Evolutionary conservation across 768 basidiomycete species (phyloP).

Genomic region (Boletales sp.): DNA sequence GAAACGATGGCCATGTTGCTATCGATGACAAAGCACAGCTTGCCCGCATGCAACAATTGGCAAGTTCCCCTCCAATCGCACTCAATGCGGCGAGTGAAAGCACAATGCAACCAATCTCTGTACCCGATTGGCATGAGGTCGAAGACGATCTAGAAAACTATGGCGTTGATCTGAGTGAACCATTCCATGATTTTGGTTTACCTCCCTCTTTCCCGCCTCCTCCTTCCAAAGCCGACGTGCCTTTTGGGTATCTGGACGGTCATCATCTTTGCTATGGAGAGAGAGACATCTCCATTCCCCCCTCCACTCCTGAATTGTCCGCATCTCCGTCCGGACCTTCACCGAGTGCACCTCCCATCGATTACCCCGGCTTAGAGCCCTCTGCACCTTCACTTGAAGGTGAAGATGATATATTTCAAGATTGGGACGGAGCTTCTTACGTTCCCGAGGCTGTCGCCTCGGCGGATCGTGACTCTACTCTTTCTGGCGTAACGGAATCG

Average conservation of each 20-base stretch:
- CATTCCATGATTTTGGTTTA: constrained; percentile 2
- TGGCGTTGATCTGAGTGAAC: constrained; percentile 3
- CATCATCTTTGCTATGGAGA: constrained; percentile 37
- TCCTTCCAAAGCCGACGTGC: constrained; percentile 42
- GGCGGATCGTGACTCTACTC: constrained; percentile 4
- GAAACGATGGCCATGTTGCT: constrained; percentile 54
- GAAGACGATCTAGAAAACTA: constrained; percentile 33
- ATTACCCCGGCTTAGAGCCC: constrained; percentile 33
- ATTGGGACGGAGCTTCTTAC: constrained; percentile 18
- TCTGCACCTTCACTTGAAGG: constrained; percentile 42
- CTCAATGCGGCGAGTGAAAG: constrained; percentile 15
- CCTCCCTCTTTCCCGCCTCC: constrained; percentile 25
- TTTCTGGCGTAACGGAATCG: background rate
- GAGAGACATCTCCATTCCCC: constrained; percentile 27
- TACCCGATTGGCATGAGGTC: constrained; percentile 54
- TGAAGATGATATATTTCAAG: constrained; percentile 17
- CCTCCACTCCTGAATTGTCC: constrained; percentile 37
- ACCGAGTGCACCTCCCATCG: constrained; percentile 28
- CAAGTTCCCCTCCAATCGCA: constrained; percentile 46
- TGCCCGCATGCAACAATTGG: constrained; percentile 47
- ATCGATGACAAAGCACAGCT: constrained; percentile 63
- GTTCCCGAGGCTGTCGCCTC: background rate
- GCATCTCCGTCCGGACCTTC: constrained; percentile 43
- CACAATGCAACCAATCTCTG: constrained; percentile 35
- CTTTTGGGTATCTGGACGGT: constrained; percentile 31